A percentile compares a stretch with the other conserved stretches of the same genome.
Conservation (phyloP, 1,284 basidiomycete species). For the Puccinia brachypodii region DNA sequence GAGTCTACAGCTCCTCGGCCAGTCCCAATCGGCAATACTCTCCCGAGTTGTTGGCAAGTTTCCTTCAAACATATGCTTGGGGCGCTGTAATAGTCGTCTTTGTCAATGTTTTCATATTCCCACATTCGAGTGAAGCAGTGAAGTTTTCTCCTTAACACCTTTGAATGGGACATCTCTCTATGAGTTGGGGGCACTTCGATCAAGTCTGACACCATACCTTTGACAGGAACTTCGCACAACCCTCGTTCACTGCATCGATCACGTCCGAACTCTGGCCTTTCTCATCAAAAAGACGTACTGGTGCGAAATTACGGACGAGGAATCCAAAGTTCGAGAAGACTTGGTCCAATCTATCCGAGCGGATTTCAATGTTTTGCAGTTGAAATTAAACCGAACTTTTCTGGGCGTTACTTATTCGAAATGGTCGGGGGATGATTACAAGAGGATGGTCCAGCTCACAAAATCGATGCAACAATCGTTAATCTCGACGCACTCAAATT, state of each 20-base stretch:
- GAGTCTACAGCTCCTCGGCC: slow-evolving; percentile 52
- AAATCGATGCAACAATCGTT: slow-evolving; percentile 56
- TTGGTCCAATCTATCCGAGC: slow-evolving; percentile 56
- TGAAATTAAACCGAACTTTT: slow-evolving; percentile 55
- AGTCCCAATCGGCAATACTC: slow-evolving; percentile 51
- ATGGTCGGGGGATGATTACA: slow-evolving; percentile 56
- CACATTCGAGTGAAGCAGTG: slow-evolving; percentile 55
- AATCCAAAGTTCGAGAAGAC: slow-evolving; percentile 54
- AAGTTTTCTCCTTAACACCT: neutral
- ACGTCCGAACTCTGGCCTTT: slow-evolving; percentile 55
- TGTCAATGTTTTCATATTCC: slow-evolving; percentile 57
- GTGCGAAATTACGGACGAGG: slow-evolving; percentile 57
- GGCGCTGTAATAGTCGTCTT: slow-evolving; percentile 55
- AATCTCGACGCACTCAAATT: slow-evolving; percentile 56
- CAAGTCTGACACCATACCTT: neutral
- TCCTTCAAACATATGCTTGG: slow-evolving; percentile 56
- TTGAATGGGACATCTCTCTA: neutral
- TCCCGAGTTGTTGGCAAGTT: slow-evolving; percentile 54
- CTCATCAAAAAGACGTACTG: slow-evolving; percentile 57
- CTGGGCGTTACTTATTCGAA: slow-evolving; percentile 57
- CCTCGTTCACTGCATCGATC: slow-evolving; percentile 56
- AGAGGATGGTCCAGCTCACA: slow-evolving; percentile 53
- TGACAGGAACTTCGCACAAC: slow-evolving; percentile 55
- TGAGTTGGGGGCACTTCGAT: neutral
- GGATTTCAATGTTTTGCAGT: slow-evolving; percentile 56